A percentile compares a stretch with the other conserved stretches of the same genome.
Evolutionary conservation across 75 land plant species (phyloP).

Genomic region (Picea glauca): DNA sequence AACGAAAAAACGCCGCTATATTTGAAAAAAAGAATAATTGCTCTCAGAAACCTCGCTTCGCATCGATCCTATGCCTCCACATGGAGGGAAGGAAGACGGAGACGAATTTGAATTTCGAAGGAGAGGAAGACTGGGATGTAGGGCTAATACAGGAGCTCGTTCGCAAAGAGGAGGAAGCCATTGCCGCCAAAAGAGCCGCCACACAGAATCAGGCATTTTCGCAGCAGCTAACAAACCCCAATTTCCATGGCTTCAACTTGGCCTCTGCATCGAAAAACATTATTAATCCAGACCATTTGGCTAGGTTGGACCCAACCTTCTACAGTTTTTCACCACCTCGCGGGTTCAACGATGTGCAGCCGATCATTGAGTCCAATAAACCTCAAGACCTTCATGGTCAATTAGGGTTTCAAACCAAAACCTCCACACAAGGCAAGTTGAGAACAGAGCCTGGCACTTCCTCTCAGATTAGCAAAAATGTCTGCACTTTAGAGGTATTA

Average conservation of each 20-base stretch:
- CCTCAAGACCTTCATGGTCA: background rate
- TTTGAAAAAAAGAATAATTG: no score
- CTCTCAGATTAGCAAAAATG: background rate
- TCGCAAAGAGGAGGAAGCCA: conserved; percentile 20
- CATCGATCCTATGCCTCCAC: no score
- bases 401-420: background rate
- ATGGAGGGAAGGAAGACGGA: no score
- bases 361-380: background rate
- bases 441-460: background rate
- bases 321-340: conserved; percentile 2
- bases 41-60: no score
- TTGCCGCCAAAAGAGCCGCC: conserved; percentile 7
- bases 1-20: no score
- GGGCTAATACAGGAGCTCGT: conserved; percentile 12
- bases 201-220: background rate
- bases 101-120: background rate
- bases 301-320: background rate
- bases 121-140: conserved; percentile 15
- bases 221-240: background rate
- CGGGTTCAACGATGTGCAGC: background rate
- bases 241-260: background rate
- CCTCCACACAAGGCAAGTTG: background rate
- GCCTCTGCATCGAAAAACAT: background rate
- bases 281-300: background rate
- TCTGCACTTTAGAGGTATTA: background rate